Conservation (phyloP, 805 yeast genomes). For the Grigorovia humatica region DNA sequence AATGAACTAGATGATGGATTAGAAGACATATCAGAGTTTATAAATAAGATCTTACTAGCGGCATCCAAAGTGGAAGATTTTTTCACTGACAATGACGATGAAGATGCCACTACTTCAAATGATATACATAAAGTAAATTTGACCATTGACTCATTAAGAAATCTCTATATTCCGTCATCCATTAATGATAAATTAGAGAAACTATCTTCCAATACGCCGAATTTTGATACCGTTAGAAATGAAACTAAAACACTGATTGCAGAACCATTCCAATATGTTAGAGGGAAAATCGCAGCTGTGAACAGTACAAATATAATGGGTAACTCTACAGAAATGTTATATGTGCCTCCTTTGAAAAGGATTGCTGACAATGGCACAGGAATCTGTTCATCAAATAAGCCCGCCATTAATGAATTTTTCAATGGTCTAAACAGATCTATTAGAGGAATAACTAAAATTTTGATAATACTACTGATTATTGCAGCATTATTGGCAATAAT, state of each 20-base stretch:
- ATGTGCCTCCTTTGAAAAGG: constrained; percentile 31
- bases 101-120: constrained; percentile 10
- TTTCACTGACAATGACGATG: constrained; percentile 38
- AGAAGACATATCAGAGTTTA: constrained; percentile 43
- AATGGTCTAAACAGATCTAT: constrained; percentile 25
- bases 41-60: constrained; percentile 46
- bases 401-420: constrained; percentile 34
- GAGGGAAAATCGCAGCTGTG: constrained; percentile 30
- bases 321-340: constrained; percentile 17
- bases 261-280: constrained; percentile 47
- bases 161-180: constrained; percentile 54
- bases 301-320: constrained; percentile 22
- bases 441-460: constrained; percentile 28
- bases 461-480: constrained; percentile 32
- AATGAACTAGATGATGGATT: constrained; percentile 58
- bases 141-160: constrained; percentile 43
- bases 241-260: constrained; percentile 44
- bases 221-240: constrained; percentile 53
- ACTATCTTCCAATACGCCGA: constrained; percentile 47
- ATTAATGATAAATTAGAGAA: constrained; percentile 48
- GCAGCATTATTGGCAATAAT: constrained; percentile 34
- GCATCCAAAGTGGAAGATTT: constrained; percentile 44
- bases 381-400: constrained; percentile 33
- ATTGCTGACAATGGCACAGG: constrained; percentile 11
- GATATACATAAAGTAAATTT: constrained; percentile 34